These are phyloP conservation scores for Dactylorhiza incarnata DNA, from an alignment of 106 monocot species.

Conservation along the genomic window DNA sequence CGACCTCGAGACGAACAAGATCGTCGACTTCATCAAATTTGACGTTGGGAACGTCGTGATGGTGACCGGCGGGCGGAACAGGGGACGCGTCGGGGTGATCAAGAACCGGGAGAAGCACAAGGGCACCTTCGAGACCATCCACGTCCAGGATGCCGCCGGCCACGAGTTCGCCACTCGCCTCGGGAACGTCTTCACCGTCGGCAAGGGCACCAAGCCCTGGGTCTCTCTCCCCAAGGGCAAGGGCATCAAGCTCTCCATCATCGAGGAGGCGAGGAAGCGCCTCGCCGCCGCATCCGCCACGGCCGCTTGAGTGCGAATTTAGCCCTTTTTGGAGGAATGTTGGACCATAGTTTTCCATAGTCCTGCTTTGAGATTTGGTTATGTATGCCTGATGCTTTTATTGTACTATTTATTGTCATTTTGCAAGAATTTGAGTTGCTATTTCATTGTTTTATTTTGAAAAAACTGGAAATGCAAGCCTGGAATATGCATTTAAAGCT, in stretches of 20 bases:
- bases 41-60: constrained; percentile 88
- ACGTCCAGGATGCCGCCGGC: constrained; percentile 69
- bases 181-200: constrained; percentile 22
- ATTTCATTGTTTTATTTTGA: no score
- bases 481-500: no score
- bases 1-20: constrained; percentile 73
- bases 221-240: constrained; percentile 25
- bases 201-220: constrained; percentile 24
- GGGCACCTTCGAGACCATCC: constrained; percentile 84
- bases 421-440: no score
- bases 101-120: constrained; percentile 95
- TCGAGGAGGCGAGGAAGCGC: constrained; percentile 25
- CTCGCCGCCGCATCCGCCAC: constrained; percentile 5
- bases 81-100: constrained; percentile 79
- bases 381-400: no score
- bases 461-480: no score
- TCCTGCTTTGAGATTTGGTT: no score
- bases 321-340: no score
- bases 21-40: constrained; percentile 88
- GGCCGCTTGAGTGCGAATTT: not conserved
- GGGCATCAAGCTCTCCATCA: constrained; percentile 24
- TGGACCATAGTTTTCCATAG: no score
- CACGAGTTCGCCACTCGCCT: constrained; percentile 65
- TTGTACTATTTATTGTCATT: no score
- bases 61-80: constrained; percentile 91